phyloP scores from a whole-genome alignment of 2,329 filamentous ascomycete genomes.

The Phialemoniopsis sp. region DNA sequence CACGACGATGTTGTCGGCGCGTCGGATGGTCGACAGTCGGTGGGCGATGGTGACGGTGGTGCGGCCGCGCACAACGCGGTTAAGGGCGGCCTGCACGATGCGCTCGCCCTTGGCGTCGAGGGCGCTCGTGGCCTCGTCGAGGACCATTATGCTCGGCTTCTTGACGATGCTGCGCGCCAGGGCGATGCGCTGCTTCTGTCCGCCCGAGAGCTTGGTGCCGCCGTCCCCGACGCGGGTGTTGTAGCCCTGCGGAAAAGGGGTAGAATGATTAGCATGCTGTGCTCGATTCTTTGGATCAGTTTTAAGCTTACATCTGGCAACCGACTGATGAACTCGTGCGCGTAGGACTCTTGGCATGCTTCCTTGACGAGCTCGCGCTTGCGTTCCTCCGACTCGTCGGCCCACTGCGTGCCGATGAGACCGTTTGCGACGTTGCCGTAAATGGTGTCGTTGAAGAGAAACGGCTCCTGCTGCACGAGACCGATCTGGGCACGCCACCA shows the following conservation, averaged over 20 bases:
- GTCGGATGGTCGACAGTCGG: conserved; percentile 2
- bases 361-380: conserved; percentile 55
- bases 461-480: conserved; percentile 30
- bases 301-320: conserved; percentile 45
- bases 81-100: conserved; percentile 64
- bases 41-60: conserved; percentile 67
- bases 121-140: conserved; percentile 71
- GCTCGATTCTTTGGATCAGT: too few species aligned
- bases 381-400: conserved; percentile 28
- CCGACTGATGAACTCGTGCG: conserved; percentile 63
- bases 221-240: conserved; percentile 72
- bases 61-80: conserved; percentile 53
- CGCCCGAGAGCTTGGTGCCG: conserved; percentile 74
- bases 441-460: conserved; percentile 43
- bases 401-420: conserved; percentile 34
- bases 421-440: conserved; percentile 51
- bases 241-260: conserved; percentile 41
- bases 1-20: conserved; percentile 4
- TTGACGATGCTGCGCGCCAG: conserved; percentile 67
- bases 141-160: conserved; percentile 59
- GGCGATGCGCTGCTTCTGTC: conserved; percentile 66
- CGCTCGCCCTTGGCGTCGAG: conserved; percentile 55
- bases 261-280: too few species aligned
- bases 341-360: conserved; percentile 64
- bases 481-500: too few species aligned